Conservation (phyloP, 306 rosid genomes). For the Rubus parviflorus region DNA sequence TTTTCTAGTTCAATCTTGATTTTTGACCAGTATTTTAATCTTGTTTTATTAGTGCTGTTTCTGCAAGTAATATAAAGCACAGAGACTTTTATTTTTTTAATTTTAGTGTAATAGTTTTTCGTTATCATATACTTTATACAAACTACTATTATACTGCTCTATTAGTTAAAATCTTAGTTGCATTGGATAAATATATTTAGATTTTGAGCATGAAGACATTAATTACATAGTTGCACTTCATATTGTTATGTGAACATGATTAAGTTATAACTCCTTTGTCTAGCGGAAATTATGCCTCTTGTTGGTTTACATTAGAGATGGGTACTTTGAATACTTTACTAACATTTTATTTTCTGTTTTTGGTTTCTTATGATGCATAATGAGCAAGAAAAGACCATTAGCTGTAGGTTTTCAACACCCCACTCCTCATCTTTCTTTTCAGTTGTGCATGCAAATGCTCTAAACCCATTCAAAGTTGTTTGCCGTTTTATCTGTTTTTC, state of each 20-base stretch:
- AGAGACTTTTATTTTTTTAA: no score
- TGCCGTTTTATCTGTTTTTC: not conserved
- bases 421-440: not conserved
- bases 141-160: not conserved
- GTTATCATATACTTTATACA: not conserved
- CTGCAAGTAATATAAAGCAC: not conserved
- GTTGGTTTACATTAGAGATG: not conserved
- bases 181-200: not conserved
- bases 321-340: not conserved
- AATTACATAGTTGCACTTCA: not conserved
- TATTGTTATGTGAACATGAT: not conserved
- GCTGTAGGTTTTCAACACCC: not conserved
- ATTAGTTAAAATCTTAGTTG: not conserved
- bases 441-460: not conserved
- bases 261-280: not conserved
- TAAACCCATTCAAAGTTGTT: not conserved
- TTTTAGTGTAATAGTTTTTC: not conserved
- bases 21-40: not conserved
- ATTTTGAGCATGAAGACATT: not conserved
- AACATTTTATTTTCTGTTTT: not conserved
- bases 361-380: constrained; percentile 2
- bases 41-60: not conserved
- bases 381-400: not conserved
- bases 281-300: not conserved
- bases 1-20: constrained; percentile 19